Evolutionary conservation across 1,284 basidiomycete species (phyloP).

Genomic region (Ustilago bromivora): DNA sequence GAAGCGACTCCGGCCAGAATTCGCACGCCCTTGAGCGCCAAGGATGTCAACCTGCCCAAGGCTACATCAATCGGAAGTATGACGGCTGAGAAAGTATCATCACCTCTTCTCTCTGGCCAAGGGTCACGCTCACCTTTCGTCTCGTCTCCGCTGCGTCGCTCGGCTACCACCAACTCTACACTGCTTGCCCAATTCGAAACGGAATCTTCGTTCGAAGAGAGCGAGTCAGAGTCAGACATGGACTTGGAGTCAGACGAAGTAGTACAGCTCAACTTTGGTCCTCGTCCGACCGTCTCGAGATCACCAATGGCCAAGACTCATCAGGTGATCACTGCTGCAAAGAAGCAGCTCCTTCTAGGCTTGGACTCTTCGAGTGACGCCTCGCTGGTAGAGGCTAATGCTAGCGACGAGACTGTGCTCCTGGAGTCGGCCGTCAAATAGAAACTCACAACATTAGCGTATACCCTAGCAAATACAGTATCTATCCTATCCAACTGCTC

Average conservation of each 20-base stretch:
- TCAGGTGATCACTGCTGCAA: neutral
- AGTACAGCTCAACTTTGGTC: constrained; percentile 18
- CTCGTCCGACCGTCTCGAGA: neutral
- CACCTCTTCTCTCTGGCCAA: neutral
- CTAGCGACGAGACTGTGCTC: constrained; percentile 31
- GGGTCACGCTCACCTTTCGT: constrained; percentile 1
- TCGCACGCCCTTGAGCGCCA: constrained; percentile 29
- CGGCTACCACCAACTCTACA: constrained; percentile 1
- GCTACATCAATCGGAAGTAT: neutral
- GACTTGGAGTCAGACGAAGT: constrained; percentile 23
- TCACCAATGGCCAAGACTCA: neutral
- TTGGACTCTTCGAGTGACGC: constrained; percentile 21
- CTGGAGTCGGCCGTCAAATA: constrained; percentile 6
- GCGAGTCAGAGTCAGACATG: constrained; percentile 13
- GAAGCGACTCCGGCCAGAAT: neutral
- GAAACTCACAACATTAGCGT: neutral
- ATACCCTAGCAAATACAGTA: neutral
- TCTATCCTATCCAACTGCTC: too few species aligned
- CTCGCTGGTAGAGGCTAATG: constrained; percentile 7
- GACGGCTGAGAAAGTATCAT: constrained; percentile 5
- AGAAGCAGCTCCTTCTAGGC: constrained; percentile 28
- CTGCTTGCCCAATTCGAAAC: neutral
- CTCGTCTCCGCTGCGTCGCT: constrained; percentile 16
- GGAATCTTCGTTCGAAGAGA: constrained; percentile 22
- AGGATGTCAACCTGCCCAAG: constrained; percentile 29